Conservation (phyloP, 331 rosid species). For the Quercus tomentella region DNA sequence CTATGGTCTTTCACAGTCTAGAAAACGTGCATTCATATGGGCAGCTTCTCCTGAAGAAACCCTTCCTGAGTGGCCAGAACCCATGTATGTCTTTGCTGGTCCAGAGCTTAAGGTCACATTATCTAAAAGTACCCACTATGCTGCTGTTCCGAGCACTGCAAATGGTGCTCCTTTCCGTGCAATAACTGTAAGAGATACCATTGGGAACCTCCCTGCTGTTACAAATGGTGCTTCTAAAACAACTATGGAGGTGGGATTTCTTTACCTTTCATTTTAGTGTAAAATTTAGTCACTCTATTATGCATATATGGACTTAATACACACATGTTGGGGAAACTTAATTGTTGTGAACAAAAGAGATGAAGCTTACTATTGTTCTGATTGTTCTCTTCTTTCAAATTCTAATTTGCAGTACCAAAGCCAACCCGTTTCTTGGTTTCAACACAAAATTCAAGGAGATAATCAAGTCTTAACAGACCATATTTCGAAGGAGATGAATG, state of each 20-base stretch:
- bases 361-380: too few species aligned
- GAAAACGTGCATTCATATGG: slow-evolving; percentile 97
- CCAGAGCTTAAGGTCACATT: slow-evolving; percentile 71
- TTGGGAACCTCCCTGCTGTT: slow-evolving; percentile 90
- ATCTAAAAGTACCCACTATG: slow-evolving; percentile 56
- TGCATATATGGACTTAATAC: too few species aligned
- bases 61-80: slow-evolving; percentile 99
- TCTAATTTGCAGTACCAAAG: slow-evolving; percentile 50
- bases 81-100: slow-evolving; percentile 84
- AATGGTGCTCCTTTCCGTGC: slow-evolving; percentile 91
- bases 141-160: slow-evolving; percentile 83
- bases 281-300: too few species aligned
- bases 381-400: not conserved
- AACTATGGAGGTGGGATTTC: slow-evolving; percentile 56
- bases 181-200: slow-evolving; percentile 87
- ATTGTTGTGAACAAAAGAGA: too few species aligned
- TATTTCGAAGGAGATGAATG: slow-evolving; percentile 93
- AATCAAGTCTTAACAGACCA: slow-evolving; percentile 70
- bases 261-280: too few species aligned
- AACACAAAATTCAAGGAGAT: slow-evolving; percentile 70
- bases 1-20: slow-evolving; percentile 88
- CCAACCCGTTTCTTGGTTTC: slow-evolving; percentile 83
- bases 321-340: too few species aligned
- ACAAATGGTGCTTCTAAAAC: slow-evolving; percentile 80
- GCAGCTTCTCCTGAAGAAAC: slow-evolving; percentile 90